Evolutionary conservation across 345 rosid species (phyloP).

Genomic region (Gossypium bickii): DNA sequence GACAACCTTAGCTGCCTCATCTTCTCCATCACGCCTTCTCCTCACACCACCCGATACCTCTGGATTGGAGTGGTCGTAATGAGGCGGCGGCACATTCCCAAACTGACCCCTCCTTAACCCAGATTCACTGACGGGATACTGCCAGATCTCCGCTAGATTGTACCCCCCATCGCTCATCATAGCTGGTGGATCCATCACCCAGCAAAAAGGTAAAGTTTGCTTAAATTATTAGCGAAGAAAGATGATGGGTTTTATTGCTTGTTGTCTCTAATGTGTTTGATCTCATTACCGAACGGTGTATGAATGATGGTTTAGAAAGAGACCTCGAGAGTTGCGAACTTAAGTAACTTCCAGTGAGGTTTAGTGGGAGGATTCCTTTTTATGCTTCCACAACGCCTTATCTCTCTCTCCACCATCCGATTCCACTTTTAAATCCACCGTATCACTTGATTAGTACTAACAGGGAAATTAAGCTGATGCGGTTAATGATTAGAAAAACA

Average conservation of each 20-base stretch:
- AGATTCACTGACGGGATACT: constrained; percentile 39
- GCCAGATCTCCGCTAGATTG: constrained; percentile 80
- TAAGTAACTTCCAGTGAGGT: neutral
- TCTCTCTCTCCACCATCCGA: constrained; percentile 15
- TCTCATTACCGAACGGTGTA: constrained; percentile 39
- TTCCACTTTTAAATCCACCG: constrained; percentile 1
- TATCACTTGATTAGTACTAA: neutral
- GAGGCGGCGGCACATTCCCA: constrained; percentile 30
- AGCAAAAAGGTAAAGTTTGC: neutral
- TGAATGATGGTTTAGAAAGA: neutral
- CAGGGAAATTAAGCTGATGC: neutral
- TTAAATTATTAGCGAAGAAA: neutral
- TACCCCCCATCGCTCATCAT: constrained; percentile 54
- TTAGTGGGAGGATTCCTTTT: neutral
- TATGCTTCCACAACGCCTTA: neutral
- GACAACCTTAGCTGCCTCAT: constrained; percentile 40
- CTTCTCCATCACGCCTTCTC: constrained; percentile 53
- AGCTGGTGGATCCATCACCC: constrained; percentile 67
- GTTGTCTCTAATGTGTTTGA: constrained; percentile 22
- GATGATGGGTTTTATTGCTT: neutral
- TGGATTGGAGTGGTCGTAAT: constrained; percentile 30
- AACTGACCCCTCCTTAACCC: constrained; percentile 31
- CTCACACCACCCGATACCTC: constrained; percentile 33
- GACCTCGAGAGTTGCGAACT: neutral
- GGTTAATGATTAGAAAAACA: neutral